Base-by-base conservation (phyloP, 2,329 filamentous ascomycete species). In the Lasiodiplodia hormozganensis region DNA sequence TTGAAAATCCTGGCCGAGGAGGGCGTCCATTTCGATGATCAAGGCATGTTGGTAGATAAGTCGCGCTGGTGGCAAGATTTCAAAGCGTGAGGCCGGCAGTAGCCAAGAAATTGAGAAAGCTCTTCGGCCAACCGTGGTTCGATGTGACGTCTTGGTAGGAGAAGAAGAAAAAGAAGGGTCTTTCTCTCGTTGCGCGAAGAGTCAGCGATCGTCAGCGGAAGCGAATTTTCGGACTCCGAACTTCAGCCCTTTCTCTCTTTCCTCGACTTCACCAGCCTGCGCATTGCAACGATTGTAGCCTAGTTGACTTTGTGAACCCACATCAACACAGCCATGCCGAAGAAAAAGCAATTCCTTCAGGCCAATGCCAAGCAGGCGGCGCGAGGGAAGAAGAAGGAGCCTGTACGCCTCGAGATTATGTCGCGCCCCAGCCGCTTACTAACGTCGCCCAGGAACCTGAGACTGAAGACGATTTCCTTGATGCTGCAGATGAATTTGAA, bases 391-490 rank as follows among this genome's bases (percentile, higher is more conserved):
- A 57, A 65, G 58, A 68, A 68, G 38, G 43, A 68, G 38, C 67
- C 65, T 7, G 65, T 68, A 54, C 21, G 52, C 51, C 34, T 28
- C 47, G 31, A 11, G 18, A 54, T 54, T 16, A 54, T 65, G 34
- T 54, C 43, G 60, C 60, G 43, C 31, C 47, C 28, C 18, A 43
- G 18, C 31, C 18, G 21, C 36, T 31, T 18, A 31, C 66, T 68
- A 40, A 68, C 51, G 3, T 31, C 28, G 2, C 25, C 40, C 73
- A 89, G 81, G 82, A 80, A 21, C 86, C 89, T 5, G 83, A 87
- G 68, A 87, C 87, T 1, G 87, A 88, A 64, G 89, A 92, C 80
- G 90, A 92, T 71, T 92, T 87, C 73, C 84, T 91, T 65, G 88
- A 88, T 70, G 87, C 85, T 28, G 90, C 89, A 12, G 90, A 92